phyloP scores from a whole-genome alignment of 352 stramenopile genomes.

The Phytophthora vignae region DNA sequence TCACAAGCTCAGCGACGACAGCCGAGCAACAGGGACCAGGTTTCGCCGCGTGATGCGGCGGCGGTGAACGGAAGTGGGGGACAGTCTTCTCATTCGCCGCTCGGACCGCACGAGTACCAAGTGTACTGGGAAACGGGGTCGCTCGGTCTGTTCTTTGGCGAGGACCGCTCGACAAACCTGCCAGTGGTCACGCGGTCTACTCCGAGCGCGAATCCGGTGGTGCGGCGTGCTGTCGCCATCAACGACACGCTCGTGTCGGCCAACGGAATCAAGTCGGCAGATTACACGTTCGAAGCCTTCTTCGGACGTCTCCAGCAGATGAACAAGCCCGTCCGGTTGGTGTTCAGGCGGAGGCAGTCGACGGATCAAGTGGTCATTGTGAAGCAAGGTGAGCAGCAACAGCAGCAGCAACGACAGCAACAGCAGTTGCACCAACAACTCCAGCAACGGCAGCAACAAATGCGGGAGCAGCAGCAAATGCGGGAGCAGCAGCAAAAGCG shows the following conservation, averaged over 20 bases:
- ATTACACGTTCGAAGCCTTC: conserved; percentile 85
- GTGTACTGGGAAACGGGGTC: conserved; percentile 85
- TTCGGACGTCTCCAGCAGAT: conserved; percentile 85
- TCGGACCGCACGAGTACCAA: conserved; percentile 59
- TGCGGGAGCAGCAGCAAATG: conserved; percentile 30
- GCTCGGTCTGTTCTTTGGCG: conserved; percentile 86
- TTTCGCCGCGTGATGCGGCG: conserved; percentile 49
- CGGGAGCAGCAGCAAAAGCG: conserved; percentile 32
- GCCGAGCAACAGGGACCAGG: conserved; percentile 37
- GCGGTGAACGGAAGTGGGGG: conserved; percentile 1
- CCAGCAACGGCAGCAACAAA: conserved; percentile 33
- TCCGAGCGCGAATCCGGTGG: conserved; percentile 67
- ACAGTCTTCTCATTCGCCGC: conserved; percentile 22
- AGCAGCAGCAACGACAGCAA: conserved; percentile 33
- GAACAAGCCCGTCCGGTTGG: conserved; percentile 83
- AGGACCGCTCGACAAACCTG: conserved; percentile 71
- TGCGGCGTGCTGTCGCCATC: conserved; percentile 73
- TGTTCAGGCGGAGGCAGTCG: conserved; percentile 62
- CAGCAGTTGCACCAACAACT: conserved; percentile 36
- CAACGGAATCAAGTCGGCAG: conserved; percentile 71
- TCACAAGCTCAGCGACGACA: conserved; percentile 28
- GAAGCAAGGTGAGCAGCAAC: conserved; percentile 42
- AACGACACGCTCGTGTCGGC: conserved; percentile 85
- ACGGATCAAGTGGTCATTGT: conserved; percentile 43
- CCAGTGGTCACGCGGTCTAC: conserved; percentile 85